Conservation (phyloP, 2,329 filamentous ascomycete genomes). For the Cercospora beticola region DNA sequence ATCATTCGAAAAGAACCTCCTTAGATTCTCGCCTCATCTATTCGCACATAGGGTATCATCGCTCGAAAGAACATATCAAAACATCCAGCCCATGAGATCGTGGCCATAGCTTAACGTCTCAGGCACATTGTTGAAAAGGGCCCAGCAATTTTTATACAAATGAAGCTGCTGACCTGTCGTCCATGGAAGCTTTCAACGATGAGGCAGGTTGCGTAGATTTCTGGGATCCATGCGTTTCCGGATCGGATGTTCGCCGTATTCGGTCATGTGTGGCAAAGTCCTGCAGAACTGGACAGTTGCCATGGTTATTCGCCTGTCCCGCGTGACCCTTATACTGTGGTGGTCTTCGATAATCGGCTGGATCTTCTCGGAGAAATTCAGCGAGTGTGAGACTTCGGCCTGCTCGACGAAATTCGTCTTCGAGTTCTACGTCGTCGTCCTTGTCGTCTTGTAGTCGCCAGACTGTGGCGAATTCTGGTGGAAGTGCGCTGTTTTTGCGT, state of each 20-base stretch:
- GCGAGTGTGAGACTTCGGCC: slow-evolving; percentile 2
- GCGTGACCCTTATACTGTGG: not conserved
- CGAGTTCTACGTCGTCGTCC: not conserved
- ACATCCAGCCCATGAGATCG: not conserved
- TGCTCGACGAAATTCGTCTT: slow-evolving; percentile 8
- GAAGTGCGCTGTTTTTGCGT: slow-evolving; percentile 14
- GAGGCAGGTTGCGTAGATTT: slow-evolving; percentile 4
- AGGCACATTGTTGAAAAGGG: not conserved
- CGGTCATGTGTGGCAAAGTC: not conserved
- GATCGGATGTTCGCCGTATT: not conserved
- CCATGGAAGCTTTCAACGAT: not conserved
- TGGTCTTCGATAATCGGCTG: not conserved
- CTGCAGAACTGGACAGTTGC: not conserved
- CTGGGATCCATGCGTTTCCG: not conserved
- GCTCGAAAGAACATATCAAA: not conserved
- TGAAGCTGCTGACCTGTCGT: slow-evolving; percentile 4
- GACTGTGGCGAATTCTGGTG: slow-evolving; percentile 13
- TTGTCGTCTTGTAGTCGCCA: slow-evolving; percentile 10
- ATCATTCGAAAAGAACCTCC: not conserved
- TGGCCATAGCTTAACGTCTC: not conserved
- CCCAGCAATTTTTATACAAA: not conserved
- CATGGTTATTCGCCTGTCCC: not conserved
- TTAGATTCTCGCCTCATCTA: not conserved
- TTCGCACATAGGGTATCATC: slow-evolving; percentile 1
- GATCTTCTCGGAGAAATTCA: slow-evolving; percentile 7